These are phyloP conservation scores for Allomyces macrogynus DNA, from an alignment of 192 early-diverging fungal genomes.

Conservation along the genomic window DNA sequence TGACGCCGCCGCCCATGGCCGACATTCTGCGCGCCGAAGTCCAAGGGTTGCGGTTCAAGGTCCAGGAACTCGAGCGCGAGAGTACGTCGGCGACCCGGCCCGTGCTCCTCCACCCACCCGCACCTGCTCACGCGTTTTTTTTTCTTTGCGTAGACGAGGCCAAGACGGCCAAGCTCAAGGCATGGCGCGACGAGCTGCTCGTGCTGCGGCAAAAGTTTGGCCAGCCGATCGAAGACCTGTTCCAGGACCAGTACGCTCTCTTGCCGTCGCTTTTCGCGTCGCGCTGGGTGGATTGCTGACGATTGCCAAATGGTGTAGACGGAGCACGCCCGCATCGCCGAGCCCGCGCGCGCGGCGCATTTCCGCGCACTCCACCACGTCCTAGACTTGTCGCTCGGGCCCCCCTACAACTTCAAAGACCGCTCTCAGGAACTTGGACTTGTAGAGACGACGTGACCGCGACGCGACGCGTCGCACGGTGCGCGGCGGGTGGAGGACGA, in stretches of 20 bases:
- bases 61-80: slow-evolving; percentile 19
- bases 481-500: no score
- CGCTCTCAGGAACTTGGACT: no score
- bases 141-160: slow-evolving; percentile 5
- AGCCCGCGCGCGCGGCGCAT: no score
- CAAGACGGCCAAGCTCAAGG: slow-evolving; percentile 13
- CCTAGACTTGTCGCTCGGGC: no score
- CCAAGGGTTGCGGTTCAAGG: slow-evolving; percentile 10
- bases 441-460: no score
- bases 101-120: not conserved
- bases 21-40: slow-evolving; percentile 18
- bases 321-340: no score
- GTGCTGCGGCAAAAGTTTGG: slow-evolving; percentile 13
- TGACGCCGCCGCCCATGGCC: slow-evolving; percentile 13
- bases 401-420: no score
- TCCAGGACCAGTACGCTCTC: not conserved
- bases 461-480: no score
- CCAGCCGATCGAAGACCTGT: slow-evolving; percentile 4
- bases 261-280: no score
- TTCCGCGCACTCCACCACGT: no score
- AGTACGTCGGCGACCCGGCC: slow-evolving; percentile 2
- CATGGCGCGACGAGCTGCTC: slow-evolving; percentile 12
- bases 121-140: not conserved
- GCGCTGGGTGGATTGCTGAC: no score
- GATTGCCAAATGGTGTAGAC: no score